phyloP scores from a whole-genome alignment of 177 flowering plant species.

The Vitis hybrid region DNA sequence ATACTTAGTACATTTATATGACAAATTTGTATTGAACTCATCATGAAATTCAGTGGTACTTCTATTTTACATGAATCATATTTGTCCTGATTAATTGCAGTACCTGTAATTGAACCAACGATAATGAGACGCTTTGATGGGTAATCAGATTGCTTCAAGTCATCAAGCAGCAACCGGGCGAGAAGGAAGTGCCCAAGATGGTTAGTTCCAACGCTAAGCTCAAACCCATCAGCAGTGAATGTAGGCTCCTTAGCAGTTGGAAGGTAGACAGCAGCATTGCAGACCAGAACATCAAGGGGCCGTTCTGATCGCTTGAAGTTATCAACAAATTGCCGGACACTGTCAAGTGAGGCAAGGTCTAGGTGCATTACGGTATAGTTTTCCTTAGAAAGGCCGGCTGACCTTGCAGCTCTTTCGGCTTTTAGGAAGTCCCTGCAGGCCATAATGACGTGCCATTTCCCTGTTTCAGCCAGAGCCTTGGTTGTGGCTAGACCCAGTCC shows the following conservation, averaged over 20 bases:
- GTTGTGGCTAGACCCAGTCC: conserved; percentile 94
- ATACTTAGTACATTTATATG: background rate
- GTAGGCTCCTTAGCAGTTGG: conserved; percentile 95
- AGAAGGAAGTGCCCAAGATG: conserved; percentile 97
- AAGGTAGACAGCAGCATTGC: conserved; percentile 92
- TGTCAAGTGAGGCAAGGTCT: conserved; percentile 94
- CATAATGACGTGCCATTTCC: conserved; percentile 93
- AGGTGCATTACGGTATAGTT: conserved; percentile 85
- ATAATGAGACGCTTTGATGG: conserved; percentile 88
- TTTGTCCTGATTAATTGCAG: no score
- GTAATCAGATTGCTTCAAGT: conserved; percentile 76
- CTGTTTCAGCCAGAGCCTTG: conserved; percentile 81
- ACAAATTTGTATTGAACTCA: no score
- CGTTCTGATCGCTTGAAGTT: conserved; percentile 61
- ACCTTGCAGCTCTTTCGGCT: conserved; percentile 94
- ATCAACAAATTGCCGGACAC: conserved; percentile 92
- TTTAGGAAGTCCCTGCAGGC: conserved; percentile 97
- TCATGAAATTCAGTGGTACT: no score
- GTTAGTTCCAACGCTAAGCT: conserved; percentile 91
- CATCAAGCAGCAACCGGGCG: conserved; percentile 76
- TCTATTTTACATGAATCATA: no score
- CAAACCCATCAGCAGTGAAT: conserved; percentile 92
- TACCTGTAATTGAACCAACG: conserved; percentile 96
- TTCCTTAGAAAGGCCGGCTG: conserved; percentile 80
- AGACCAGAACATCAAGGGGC: conserved; percentile 89